Conservation (phyloP, 2,329 filamentous ascomycete species). For the Rutstroemia sp. region DNA sequence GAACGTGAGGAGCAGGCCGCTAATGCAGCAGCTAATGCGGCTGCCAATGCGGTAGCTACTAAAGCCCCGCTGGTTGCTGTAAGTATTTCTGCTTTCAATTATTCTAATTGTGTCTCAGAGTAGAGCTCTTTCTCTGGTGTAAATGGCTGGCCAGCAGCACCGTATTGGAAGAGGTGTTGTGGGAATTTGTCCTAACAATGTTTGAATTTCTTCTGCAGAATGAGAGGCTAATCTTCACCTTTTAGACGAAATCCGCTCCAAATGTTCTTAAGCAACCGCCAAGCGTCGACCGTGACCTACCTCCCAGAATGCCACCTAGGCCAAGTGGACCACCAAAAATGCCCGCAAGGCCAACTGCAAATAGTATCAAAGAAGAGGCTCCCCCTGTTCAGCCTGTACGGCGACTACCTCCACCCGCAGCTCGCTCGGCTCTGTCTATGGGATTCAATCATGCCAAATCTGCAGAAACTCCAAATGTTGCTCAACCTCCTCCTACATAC, state of each 20-base stretch:
- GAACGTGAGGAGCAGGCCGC: conserved; percentile 41
- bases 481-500: conserved; percentile 12
- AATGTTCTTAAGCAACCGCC: conserved; percentile 23
- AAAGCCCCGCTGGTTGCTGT: conserved; percentile 7
- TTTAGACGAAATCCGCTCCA: conserved; percentile 32
- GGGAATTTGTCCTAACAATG: too few relatives aligned
- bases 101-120: background rate
- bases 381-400: conserved; percentile 13
- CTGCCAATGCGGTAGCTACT: conserved; percentile 33
- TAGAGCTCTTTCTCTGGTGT: too few relatives aligned
- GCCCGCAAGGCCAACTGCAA: conserved; percentile 35
- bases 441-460: conserved; percentile 22
- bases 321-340: conserved; percentile 40
- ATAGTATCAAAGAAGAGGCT: conserved; percentile 16
- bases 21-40: conserved; percentile 39
- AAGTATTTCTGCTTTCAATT: background rate
- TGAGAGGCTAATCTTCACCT: background rate
- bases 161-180: too few relatives aligned
- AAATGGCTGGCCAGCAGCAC: too few relatives aligned
- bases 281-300: conserved; percentile 17
- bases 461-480: conserved; percentile 18
- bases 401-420: conserved; percentile 20
- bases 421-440: conserved; percentile 19
- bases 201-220: too few relatives aligned
- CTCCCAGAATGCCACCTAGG: conserved; percentile 25